These are phyloP conservation scores for Gigaspora rosea DNA, from an alignment of 192 early-diverging fungal species.

Conservation along the genomic window DNA sequence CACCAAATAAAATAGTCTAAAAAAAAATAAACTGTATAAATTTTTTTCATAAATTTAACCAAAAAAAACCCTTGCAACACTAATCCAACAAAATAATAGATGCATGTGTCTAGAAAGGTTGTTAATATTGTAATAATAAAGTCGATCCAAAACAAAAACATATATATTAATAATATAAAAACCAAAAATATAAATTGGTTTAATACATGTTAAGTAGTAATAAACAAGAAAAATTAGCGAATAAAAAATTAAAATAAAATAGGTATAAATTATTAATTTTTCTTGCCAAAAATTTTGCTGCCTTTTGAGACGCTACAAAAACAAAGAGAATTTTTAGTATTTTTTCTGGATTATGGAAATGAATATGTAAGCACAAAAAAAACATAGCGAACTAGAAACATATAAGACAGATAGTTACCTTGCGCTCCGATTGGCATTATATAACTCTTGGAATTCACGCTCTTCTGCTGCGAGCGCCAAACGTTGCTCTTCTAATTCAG, in stretches of 20 bases:
- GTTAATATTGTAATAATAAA: too few species aligned
- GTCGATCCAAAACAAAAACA: too few species aligned
- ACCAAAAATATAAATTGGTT: too few species aligned
- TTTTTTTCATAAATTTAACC: too few species aligned
- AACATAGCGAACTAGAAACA: not conserved
- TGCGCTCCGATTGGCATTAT: constrained; percentile 10
- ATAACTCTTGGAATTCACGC: constrained; percentile 33
- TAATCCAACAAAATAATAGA: too few species aligned
- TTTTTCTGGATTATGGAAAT: not conserved
- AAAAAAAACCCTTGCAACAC: too few species aligned
- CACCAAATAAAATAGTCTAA: too few species aligned
- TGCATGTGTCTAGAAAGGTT: too few species aligned
- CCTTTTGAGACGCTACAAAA: constrained; percentile 29
- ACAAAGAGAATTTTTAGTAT: not conserved
- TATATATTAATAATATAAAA: too few species aligned
- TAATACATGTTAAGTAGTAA: not conserved
- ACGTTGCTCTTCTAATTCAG: constrained; percentile 35
- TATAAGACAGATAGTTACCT: constrained; percentile 2
- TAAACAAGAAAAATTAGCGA: constrained; percentile 2
- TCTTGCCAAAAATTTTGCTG: constrained; percentile 33
- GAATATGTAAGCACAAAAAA: not conserved
- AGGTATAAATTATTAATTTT: constrained; percentile 19
- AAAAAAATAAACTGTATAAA: too few species aligned
- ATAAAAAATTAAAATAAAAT: constrained; percentile 3
- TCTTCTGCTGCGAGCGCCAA: constrained; percentile 28